Evolutionary conservation across 768 basidiomycete species (phyloP).

Genomic region (Mycena galericulata): DNA sequence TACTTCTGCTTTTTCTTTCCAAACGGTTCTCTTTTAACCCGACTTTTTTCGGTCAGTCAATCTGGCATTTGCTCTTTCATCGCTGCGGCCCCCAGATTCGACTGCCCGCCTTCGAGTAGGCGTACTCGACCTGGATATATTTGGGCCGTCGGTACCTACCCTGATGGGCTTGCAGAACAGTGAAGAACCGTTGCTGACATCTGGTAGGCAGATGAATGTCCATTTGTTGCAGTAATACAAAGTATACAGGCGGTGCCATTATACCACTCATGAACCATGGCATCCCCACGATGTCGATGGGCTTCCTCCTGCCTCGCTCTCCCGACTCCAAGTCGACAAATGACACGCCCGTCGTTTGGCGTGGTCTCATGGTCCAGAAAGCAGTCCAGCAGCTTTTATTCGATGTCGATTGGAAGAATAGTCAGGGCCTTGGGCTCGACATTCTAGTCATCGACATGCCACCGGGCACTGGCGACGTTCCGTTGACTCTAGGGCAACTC

Average conservation of each 20-base stretch:
- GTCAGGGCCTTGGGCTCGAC: slow-evolving; percentile 70
- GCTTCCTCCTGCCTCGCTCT: slow-evolving; percentile 82
- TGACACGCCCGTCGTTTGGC: slow-evolving; percentile 92
- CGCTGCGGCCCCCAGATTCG: slow-evolving; percentile 50
- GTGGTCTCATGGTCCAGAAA: slow-evolving; percentile 98
- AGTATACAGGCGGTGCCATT: slow-evolving; percentile 75
- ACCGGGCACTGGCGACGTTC: slow-evolving; percentile 97
- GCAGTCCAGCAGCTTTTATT: slow-evolving; percentile 96
- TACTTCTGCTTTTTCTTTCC: slow-evolving; percentile 41
- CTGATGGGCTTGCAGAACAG: slow-evolving; percentile 88
- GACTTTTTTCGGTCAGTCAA: slow-evolving; percentile 61
- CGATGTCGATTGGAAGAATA: slow-evolving; percentile 87
- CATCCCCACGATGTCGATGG: slow-evolving; percentile 96
- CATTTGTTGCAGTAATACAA: slow-evolving; percentile 8
- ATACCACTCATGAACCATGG: slow-evolving; percentile 90
- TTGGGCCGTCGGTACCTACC: slow-evolving; percentile 94
- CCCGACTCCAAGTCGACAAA: slow-evolving; percentile 60
- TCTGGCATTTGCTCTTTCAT: slow-evolving; percentile 80
- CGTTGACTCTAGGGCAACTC: slow-evolving; percentile 90
- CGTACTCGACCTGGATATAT: slow-evolving; percentile 93
- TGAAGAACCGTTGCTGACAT: slow-evolving; percentile 83
- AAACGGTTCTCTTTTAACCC: slow-evolving; percentile 1
- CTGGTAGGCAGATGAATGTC: slow-evolving; percentile 57
- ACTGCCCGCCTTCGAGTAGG: slow-evolving; percentile 74
- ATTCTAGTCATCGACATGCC: slow-evolving; percentile 95